Evolutionary conservation across 1,284 basidiomycete genomes (phyloP).

Genomic region (Trichosporon asahii): DNA sequence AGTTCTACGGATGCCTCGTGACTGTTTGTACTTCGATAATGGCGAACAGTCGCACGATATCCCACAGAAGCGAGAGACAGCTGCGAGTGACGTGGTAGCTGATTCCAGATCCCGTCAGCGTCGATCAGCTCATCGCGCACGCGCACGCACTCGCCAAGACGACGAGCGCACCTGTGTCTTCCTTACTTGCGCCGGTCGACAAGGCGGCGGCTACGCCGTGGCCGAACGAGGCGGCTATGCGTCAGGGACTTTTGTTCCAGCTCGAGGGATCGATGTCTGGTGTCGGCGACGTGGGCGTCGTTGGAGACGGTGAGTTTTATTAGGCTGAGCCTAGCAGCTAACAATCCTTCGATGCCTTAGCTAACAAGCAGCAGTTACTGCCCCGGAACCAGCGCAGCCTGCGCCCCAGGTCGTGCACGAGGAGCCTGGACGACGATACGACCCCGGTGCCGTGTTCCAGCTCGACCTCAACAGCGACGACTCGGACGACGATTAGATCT

Average conservation of each 20-base stretch:
- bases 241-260: constrained; percentile 44
- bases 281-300: constrained; percentile 36
- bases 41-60: too few relatives aligned
- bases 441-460: constrained; percentile 41
- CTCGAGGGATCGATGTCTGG: constrained; percentile 45
- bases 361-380: constrained; percentile 8
- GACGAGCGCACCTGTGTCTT: constrained; percentile 41
- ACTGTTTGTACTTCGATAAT: too few relatives aligned
- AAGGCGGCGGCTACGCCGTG: constrained; percentile 38
- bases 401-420: constrained; percentile 30
- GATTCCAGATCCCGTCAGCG: constrained; percentile 32
- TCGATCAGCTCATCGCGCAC: constrained; percentile 34
- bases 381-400: constrained; percentile 1
- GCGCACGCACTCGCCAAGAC: constrained; percentile 38
- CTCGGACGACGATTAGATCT: constrained; percentile 28
- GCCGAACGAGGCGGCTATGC: constrained; percentile 46
- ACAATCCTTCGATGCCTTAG: too few relatives aligned
- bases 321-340: too few relatives aligned
- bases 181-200: constrained; percentile 29
- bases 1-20: constrained; percentile 8
- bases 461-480: constrained; percentile 45
- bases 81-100: not conserved
- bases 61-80: too few relatives aligned
- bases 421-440: constrained; percentile 35
- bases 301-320: constrained; percentile 40